Evolutionary conservation across 169 alveolate genomes (phyloP).

Genomic region (Plasmodium gaboni): DNA sequence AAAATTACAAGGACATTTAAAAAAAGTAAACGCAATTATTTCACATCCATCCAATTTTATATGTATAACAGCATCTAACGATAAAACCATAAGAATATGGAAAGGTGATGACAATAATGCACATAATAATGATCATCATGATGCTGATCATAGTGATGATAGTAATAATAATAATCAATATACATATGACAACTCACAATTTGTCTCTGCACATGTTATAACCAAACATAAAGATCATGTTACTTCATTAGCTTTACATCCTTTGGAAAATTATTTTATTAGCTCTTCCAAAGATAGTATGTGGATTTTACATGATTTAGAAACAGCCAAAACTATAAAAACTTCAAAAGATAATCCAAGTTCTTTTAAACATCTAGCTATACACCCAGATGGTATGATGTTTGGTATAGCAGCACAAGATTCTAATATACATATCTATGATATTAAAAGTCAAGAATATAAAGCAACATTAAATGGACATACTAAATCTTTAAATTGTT

Average conservation of each 20-base stretch:
- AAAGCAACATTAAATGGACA: slow-evolving; percentile 80
- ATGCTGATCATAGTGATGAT: no score
- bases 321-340: slow-evolving; percentile 84
- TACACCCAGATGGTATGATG: slow-evolving; percentile 93
- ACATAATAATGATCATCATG: no score
- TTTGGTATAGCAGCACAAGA: slow-evolving; percentile 85
- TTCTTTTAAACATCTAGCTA: slow-evolving; percentile 72
- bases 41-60: slow-evolving; percentile 80
- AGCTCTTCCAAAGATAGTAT: slow-evolving; percentile 82
- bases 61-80: slow-evolving; percentile 84
- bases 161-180: no score
- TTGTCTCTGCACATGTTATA: slow-evolving; percentile 77
- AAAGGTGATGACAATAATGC: slow-evolving; percentile 43
- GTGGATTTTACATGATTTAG: slow-evolving; percentile 87
- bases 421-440: slow-evolving; percentile 90
- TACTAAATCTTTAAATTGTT: slow-evolving; percentile 41
- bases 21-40: slow-evolving; percentile 79
- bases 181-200: slow-evolving; percentile 60
- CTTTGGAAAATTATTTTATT: slow-evolving; percentile 86
- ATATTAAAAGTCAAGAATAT: slow-evolving; percentile 82
- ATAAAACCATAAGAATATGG: slow-evolving; percentile 87
- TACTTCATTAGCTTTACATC: slow-evolving; percentile 84
- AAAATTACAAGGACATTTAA: slow-evolving; percentile 81
- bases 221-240: slow-evolving; percentile 85
- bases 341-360: slow-evolving; percentile 81